Evolutionary conservation across 2,329 filamentous ascomycete genomes (phyloP).

Genomic region (Didymella lethalis): DNA sequence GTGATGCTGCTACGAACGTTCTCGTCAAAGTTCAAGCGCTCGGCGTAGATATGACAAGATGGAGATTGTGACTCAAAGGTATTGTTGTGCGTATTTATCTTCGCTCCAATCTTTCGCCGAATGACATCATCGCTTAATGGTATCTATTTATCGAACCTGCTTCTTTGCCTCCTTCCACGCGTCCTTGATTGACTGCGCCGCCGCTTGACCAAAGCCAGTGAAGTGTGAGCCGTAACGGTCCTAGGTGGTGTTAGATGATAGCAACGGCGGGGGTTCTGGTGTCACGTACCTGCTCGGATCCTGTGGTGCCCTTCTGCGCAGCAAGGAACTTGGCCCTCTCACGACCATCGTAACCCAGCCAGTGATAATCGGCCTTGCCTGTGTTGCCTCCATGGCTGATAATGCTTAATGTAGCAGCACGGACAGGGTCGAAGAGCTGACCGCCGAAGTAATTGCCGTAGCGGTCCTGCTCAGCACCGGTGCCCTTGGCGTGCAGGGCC

Average conservation of each 20-base stretch:
- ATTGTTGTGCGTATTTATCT: conserved; percentile 12
- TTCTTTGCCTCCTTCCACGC: conserved; percentile 35
- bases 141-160: conserved; percentile 13
- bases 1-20: no score
- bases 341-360: conserved; percentile 44
- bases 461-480: conserved; percentile 45
- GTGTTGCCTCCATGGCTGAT: conserved; percentile 32
- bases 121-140: not conserved
- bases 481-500: conserved; percentile 30
- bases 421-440: conserved; percentile 35
- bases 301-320: conserved; percentile 34
- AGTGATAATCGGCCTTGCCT: conserved; percentile 37
- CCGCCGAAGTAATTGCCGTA: conserved; percentile 43
- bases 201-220: conserved; percentile 29
- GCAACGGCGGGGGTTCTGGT: not conserved
- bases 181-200: conserved; percentile 40
- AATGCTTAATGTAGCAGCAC: conserved; percentile 34
- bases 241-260: conserved; percentile 20
- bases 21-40: not conserved
- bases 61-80: not conserved
- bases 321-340: conserved; percentile 42
- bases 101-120: conserved; percentile 1
- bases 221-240: conserved; percentile 45
- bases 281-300: conserved; percentile 45
- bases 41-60: not conserved